Evolutionary conservation across 2,329 filamentous ascomycete species (phyloP), one percentile per base, ranked within the genome.

Genomic region (Botrytis galanthina): DNA sequence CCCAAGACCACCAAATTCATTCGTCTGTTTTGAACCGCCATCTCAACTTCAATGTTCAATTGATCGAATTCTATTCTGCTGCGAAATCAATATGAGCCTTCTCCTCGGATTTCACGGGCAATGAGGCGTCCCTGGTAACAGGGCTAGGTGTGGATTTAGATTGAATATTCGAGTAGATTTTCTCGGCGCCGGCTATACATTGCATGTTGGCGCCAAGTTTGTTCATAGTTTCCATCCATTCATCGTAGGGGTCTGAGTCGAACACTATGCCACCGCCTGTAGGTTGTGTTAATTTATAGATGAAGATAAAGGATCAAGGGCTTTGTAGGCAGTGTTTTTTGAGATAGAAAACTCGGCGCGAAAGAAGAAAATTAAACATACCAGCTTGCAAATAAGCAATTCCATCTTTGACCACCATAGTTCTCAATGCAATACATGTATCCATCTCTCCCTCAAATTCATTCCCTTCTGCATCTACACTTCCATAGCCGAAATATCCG

Each of bases 201-300:
- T 92, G 89, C 86, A 97, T 94, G 82, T 97, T 97, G 62, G 94
- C 93, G 39, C 92, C 91, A 66, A 97, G 86, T 87, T 99, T 99
- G 86, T 99, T 98, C 85, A 96, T 93, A 76, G 97, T 98, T 88
- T 98, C 94, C 83, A 95, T 89, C 86, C 95, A 98, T 83, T 98
- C 96, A 76, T 98, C 93, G 79, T 92, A 92, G 70, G 90, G 92
- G 81, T 97, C 95, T 59, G 93, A 97, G 83, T 98, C 96, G 80
- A 95, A 97, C 61, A 97, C 95, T 79, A 98, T 97, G 44, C 95
- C 95, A 51, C 95, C 95, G 22, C 92, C 88, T 89, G 71, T 18
- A 51, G 35, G n/a, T n/a, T 35, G 46, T 60, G 22, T 72, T 42
- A 72, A 18, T 39, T 32, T 29, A 35, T 14, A 48, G 10, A 29